Conservation (phyloP, 2,329 filamentous ascomycete genomes). For the Fusarium temperatum region DNA sequence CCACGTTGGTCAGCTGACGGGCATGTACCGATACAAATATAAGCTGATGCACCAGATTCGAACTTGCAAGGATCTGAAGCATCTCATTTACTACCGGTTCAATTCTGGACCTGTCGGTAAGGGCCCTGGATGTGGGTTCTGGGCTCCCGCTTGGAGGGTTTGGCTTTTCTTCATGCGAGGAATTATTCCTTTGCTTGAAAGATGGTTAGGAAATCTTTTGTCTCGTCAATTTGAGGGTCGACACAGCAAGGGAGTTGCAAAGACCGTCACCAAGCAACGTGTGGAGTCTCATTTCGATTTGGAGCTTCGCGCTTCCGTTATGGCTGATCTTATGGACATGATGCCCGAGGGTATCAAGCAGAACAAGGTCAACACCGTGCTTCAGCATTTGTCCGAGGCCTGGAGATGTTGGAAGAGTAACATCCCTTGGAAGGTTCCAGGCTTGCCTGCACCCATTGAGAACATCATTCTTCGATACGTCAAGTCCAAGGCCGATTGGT, state of each 20-base stretch:
- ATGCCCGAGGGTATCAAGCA: slow-evolving; percentile 99
- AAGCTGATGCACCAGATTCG: slow-evolving; percentile 99
- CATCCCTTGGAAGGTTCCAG: slow-evolving; percentile 99
- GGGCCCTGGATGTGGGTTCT: slow-evolving; percentile 97
- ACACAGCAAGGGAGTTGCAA: slow-evolving; percentile 98
- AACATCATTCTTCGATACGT: slow-evolving; percentile 99
- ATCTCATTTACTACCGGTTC: slow-evolving; percentile 98
- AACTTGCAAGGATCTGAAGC: slow-evolving; percentile 98
- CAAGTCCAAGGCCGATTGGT: slow-evolving; percentile 99
- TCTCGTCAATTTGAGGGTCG: slow-evolving; percentile 98
- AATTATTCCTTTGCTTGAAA: slow-evolving; percentile 94
- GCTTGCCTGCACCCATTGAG: slow-evolving; percentile 94
- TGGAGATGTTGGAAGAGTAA: slow-evolving; percentile 99
- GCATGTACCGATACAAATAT: slow-evolving; percentile 99
- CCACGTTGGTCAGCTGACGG: slow-evolving; percentile 96
- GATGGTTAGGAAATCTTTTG: slow-evolving; percentile 96
- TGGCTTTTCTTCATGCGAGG: slow-evolving; percentile 99
- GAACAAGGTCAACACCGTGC: slow-evolving; percentile 97
- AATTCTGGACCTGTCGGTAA: slow-evolving; percentile 97
- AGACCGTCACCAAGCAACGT: slow-evolving; percentile 98
- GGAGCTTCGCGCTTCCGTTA: slow-evolving; percentile 95
- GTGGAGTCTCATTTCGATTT: slow-evolving; percentile 99
- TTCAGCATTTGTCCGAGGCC: slow-evolving; percentile 96
- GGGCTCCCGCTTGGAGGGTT: slow-evolving; percentile 97
- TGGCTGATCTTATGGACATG: slow-evolving; percentile 99